A percentile compares a stretch with the other conserved stretches of the same genome.
These are phyloP conservation scores for Heritiera littoralis DNA, from an alignment of 345 rosid genomes.

Conservation along the genomic window DNA sequence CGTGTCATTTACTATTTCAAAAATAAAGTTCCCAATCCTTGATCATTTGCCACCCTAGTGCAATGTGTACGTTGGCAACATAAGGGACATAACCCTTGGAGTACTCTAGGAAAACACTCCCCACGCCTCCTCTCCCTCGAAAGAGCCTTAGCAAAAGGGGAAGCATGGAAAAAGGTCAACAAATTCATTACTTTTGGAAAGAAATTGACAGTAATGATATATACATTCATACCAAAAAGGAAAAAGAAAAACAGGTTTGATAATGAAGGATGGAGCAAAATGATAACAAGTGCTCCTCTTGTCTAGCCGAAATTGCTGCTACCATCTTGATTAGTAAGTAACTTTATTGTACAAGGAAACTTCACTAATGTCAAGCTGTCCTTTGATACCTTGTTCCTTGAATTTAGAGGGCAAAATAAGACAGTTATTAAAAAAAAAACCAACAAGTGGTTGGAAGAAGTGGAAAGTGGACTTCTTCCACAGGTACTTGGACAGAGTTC, in stretches of 20 bases:
- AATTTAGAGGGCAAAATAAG: background rate
- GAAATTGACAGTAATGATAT: background rate
- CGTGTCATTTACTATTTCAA: too few species aligned
- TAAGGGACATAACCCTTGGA: background rate
- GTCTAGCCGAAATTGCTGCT: background rate
- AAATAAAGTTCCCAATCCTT: background rate
- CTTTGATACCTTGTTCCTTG: background rate
- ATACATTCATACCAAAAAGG: background rate
- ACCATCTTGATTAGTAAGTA: background rate
- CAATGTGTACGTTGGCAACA: background rate
- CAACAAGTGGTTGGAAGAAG: too few species aligned
- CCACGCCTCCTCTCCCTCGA: background rate
- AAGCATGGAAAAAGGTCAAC: background rate
- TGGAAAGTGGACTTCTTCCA: too few species aligned
- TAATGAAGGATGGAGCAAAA: background rate
- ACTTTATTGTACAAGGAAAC: conserved; percentile 11
- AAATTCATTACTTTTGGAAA: background rate
- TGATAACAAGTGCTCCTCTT: background rate
- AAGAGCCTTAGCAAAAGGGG: background rate
- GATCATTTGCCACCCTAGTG: background rate
- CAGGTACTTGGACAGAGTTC: too few species aligned
- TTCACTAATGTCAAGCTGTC: background rate
- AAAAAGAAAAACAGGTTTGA: background rate
- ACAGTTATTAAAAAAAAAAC: too few species aligned
- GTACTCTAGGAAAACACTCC: too few species aligned